Base-by-base conservation (phyloP, 2,329 filamentous ascomycete species). In the Aspergillus amoenus region DNA sequence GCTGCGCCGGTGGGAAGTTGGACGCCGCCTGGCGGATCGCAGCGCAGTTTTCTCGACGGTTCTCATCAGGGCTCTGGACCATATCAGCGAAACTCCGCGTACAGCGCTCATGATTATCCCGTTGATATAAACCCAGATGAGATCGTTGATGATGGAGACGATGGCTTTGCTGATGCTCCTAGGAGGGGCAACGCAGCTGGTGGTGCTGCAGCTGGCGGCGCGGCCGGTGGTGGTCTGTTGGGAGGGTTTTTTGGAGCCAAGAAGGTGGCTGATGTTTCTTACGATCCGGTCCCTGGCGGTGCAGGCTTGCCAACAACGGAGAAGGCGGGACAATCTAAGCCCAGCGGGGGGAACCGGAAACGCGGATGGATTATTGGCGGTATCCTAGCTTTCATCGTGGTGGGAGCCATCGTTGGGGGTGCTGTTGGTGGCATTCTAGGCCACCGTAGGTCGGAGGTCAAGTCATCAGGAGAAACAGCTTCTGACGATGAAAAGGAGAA, bases 101-200 rank as follows among this genome's bases (percentile, higher is more conserved):
- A 81, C 74, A 81, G 81, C 57, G 75, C 81, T 22, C 72, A 77
- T 8, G 83, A 83, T 51, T 63, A 68, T 40, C 77, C 84, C 2
- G 82, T 73, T 50, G 70, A 73, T 50, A 82, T 94, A 58, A 87
- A 96, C 70, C 91, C 92, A 3, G 85, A 89, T 67, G 86, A 88
- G 13, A 93, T 96, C 62, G 84, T 84, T 21, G 93, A 96, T 70
- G 93, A 97, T 68, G 91, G 90, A 27, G 93, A 96, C 67, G 93
- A 96, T 70, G 91, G 89, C 1, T 81, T 94, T 51, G 81, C 87
- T 83, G 64, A 69, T 67, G 74, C 71, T 2, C 59, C 51, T 2
- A 60, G 56, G 39, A 60, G 57, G 2, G 40, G 37, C 6, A 50
- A 40, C 2, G 44, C 45, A 18, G 53, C 63, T 2, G 64, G 57